Percentiles rank a stretch among this genome's conserved stretches.
Conservation (phyloP, 495 filamentous ascomycete species). For the Penicillium herquei region DNA sequence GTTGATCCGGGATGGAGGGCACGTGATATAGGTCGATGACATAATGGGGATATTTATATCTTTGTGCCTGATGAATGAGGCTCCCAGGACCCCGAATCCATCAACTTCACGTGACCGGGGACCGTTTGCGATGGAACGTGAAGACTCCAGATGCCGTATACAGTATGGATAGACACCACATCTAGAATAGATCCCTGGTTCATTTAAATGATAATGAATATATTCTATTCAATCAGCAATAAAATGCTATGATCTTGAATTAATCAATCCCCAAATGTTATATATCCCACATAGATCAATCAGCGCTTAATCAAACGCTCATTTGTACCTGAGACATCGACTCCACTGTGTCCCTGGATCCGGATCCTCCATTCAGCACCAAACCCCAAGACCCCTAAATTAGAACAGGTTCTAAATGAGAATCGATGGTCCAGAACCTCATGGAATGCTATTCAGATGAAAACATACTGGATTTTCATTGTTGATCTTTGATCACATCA, state of each 20-base stretch:
- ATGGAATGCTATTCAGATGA: not conserved
- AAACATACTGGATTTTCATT: not conserved
- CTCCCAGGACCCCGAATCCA: too few relatives aligned
- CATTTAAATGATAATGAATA: too few relatives aligned
- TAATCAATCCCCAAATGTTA: too few relatives aligned
- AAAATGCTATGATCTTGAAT: too few relatives aligned
- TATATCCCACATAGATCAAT: too few relatives aligned
- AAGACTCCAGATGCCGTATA: too few relatives aligned
- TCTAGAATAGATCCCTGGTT: too few relatives aligned
- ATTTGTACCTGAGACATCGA: not conserved
- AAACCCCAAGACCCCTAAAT: not conserved
- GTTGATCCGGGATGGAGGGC: conserved; percentile 15
- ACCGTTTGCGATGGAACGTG: not conserved
- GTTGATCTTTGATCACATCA: not conserved
- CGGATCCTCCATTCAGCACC: not conserved
- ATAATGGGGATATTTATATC: not conserved
- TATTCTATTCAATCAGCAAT: too few relatives aligned
- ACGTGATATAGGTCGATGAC: conserved; percentile 7
- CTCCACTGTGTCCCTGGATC: conserved; percentile 3
- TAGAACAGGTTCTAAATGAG: not conserved
- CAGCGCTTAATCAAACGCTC: too few relatives aligned
- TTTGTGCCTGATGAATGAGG: too few relatives aligned
- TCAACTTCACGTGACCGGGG: not conserved
- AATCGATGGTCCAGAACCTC: not conserved
- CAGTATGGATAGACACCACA: not conserved